Percentiles rank a stretch among this genome's conserved stretches.
phyloP scores from a whole-genome alignment of 2,329 filamentous ascomycete species.

The Exutisphaerella laricina region DNA sequence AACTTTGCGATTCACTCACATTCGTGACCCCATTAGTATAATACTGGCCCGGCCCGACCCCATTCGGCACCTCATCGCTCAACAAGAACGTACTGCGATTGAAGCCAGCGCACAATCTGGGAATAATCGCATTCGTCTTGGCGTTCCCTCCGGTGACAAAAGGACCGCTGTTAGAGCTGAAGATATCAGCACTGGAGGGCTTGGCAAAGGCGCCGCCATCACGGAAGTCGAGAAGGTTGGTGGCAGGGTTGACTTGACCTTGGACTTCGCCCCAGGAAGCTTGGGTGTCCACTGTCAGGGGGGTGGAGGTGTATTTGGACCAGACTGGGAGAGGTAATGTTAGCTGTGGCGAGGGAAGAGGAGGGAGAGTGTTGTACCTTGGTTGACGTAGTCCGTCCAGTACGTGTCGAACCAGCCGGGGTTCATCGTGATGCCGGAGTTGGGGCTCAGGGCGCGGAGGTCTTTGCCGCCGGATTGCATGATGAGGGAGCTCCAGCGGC shows the following conservation, averaged over 20 bases:
- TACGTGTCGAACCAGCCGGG: constrained; percentile 46
- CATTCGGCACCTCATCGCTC: constrained; percentile 35
- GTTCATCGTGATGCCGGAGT: constrained; percentile 43
- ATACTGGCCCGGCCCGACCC: constrained; percentile 26
- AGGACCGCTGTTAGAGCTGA: constrained; percentile 60
- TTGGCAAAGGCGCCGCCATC: constrained; percentile 49
- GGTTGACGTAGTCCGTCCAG: constrained; percentile 48
- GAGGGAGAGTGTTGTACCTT: constrained; percentile 15
- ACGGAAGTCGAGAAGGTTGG: constrained; percentile 39
- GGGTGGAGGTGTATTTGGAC: constrained; percentile 40
- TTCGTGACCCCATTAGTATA: constrained; percentile 29
- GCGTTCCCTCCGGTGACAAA: constrained; percentile 46
- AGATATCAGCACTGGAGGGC: constrained; percentile 59
- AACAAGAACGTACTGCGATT: constrained; percentile 65
- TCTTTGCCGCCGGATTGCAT: constrained; percentile 36
- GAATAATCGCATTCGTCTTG: constrained; percentile 56
- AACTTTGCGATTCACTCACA: constrained; percentile 22
- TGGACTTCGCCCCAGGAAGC: constrained; percentile 46
- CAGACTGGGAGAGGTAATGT: constrained; percentile 41
- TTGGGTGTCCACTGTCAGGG: constrained; percentile 60
- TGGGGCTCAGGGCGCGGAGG: constrained; percentile 41
- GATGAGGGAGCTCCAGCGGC: constrained; percentile 58
- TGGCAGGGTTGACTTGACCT: constrained; percentile 38
- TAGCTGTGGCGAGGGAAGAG: not conserved
- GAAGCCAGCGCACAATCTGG: constrained; percentile 68